phyloP scores from a whole-genome alignment of 345 rosid species.

The Camelina hispida region DNA sequence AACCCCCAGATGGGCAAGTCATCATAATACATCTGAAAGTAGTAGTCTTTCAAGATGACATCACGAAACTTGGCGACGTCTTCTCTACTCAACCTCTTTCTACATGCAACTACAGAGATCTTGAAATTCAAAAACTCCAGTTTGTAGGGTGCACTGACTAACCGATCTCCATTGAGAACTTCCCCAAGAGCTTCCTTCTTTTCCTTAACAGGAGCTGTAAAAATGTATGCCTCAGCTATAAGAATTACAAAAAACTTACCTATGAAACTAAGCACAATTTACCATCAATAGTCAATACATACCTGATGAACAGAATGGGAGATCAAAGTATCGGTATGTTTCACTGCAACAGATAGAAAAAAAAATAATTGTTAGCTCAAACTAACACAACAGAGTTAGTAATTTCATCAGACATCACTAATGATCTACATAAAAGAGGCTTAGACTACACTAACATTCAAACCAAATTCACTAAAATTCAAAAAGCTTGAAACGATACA shows the following conservation, averaged over 20 bases:
- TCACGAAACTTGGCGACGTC: conserved; percentile 50
- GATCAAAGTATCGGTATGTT: conserved; percentile 58
- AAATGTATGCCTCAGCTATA: neutral
- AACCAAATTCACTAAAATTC: too few relatives aligned
- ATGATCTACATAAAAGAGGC: too few relatives aligned
- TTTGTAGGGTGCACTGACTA: conserved; percentile 69
- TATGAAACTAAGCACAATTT: conserved; percentile 5
- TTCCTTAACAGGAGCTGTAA: conserved; percentile 46
- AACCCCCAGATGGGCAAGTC: conserved; percentile 67
- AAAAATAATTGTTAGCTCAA: too few relatives aligned
- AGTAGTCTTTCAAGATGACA: conserved; percentile 54
- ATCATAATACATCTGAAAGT: conserved; percentile 69
- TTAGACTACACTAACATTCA: too few relatives aligned
- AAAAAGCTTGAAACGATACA: too few relatives aligned
- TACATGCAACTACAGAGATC: conserved; percentile 53
- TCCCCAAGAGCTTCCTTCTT: conserved; percentile 72
- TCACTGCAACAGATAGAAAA: conserved; percentile 43
- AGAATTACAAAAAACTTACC: neutral
- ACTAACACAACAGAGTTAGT: neutral
- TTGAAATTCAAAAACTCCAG: conserved; percentile 53
- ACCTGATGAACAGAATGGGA: conserved; percentile 64
- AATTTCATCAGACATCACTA: neutral
- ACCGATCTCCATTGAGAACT: conserved; percentile 69
- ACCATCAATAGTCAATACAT: neutral
- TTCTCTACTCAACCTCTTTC: conserved; percentile 50